Evolutionary conservation across 208 protist genomes (phyloP).

Genomic region (Acanthamoeba comandoni): DNA sequence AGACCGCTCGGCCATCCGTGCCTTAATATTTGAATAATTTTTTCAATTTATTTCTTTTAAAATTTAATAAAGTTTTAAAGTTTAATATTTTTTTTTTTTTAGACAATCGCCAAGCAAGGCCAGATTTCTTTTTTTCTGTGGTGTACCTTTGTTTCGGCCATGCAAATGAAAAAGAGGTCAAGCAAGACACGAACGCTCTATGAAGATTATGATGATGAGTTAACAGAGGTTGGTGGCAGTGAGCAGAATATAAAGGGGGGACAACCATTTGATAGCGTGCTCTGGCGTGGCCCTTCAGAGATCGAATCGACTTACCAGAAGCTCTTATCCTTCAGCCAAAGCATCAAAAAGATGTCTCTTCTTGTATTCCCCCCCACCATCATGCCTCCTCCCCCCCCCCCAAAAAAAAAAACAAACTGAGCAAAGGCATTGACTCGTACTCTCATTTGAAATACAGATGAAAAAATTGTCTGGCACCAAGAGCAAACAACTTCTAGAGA

Average conservation of each 20-base stretch:
- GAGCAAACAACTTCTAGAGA: neutral
- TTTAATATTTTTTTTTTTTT: no score
- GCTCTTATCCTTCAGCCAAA: slow-evolving; percentile 41
- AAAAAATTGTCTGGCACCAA: neutral
- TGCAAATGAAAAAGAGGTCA: slow-evolving; percentile 5
- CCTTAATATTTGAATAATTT: no score
- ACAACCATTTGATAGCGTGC: slow-evolving; percentile 12
- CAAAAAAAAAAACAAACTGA: neutral
- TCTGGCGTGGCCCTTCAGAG: neutral
- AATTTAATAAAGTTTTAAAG: no score
- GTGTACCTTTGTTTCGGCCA: neutral
- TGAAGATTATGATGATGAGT: no score
- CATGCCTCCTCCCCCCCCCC: neutral
- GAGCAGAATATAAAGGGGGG: neutral
- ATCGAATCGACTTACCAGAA: slow-evolving; percentile 1
- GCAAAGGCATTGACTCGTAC: neutral
- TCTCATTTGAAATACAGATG: neutral
- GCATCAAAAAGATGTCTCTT: slow-evolving; percentile 22
- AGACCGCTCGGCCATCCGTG: no score
- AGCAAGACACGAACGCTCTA: neutral
- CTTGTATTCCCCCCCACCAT: neutral
- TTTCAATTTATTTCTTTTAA: no score
- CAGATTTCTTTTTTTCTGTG: no score
- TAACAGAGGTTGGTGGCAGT: no score
- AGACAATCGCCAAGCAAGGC: no score